Evolutionary conservation across 345 rosid genomes (phyloP), one percentile per base, ranked within the genome.

Genomic region (Pistacia vera): DNA sequence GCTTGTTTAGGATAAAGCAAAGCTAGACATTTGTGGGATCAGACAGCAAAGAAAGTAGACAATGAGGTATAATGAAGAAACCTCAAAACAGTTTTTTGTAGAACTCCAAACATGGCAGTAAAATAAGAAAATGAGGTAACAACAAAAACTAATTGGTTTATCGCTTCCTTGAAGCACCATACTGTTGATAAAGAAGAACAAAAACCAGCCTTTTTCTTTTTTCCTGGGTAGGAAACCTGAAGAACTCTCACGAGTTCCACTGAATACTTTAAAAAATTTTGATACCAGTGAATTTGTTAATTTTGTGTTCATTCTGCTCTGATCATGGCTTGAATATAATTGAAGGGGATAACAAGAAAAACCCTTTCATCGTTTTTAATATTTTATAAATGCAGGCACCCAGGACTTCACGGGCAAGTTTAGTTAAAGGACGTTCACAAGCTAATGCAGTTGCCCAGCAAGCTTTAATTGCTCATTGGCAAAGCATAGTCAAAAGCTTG

Each of bases 381-480:
- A 46, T 62, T 71, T 76, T 75, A 71, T 61, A 68, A 67, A 77
- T 83, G 80, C 90, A 96, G 99, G 99, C 97, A 68, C 99, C 99
- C 71, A 91, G 98, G 82, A 90, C 88, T 66, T 93, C 99, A 66
- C 87, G 99, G 75, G 97, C 92, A 79, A 92, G 99, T 85, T 82
- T 96, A 79, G 93, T 92, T 73, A 96, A 93, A 84, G 99, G 99
- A 44, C 97, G 98, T 72, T 85, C 98, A 80, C 98, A 96, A 79
- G 93, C 98, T 68, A 96, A 92, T 85, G 97, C 95, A 73, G 95
- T 87, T 83, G 98, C 97, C 80, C 99, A 94, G 86, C 93, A 92
- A 87, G 98, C 97, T 83, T 83, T 96, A 76, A 93, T 93, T 80
- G 99, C 97, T 58, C 98, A 96, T 79, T 96, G 99, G 98, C 97